Evolutionary conservation across 2,329 filamentous ascomycete species (phyloP).

Genomic region (Mollisiaceae sp.): DNA sequence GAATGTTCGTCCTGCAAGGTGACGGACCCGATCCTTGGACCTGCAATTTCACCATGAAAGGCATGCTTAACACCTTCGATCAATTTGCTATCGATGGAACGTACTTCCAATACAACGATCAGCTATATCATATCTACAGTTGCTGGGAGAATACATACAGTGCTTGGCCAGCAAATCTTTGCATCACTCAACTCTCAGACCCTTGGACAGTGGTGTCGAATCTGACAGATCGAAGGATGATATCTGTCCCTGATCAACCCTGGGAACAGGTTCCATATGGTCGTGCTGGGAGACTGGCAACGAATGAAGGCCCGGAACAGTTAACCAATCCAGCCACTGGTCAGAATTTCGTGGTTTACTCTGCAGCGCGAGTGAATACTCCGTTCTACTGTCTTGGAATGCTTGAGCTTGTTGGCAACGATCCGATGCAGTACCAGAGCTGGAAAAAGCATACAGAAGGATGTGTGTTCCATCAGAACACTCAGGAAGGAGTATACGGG

Average conservation of each 20-base stretch:
- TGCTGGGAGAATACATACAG: slow-evolving; percentile 10
- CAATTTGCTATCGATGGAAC: slow-evolving; percentile 9
- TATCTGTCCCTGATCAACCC: slow-evolving; percentile 1
- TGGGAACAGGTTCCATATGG: slow-evolving; percentile 12
- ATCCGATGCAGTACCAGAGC: slow-evolving; percentile 4
- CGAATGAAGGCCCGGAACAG: background rate
- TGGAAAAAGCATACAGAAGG: slow-evolving; percentile 7
- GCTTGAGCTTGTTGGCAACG: slow-evolving; percentile 2
- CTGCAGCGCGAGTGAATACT: background rate
- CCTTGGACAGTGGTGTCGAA: slow-evolving; percentile 9
- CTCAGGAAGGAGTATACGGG: background rate
- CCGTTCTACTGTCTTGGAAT: slow-evolving; percentile 4
- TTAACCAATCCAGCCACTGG: background rate
- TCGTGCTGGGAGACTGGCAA: background rate
- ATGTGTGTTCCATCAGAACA: background rate
- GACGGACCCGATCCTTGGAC: slow-evolving; percentile 10
- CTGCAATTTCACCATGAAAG: slow-evolving; percentile 2
- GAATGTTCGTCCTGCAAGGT: slow-evolving; percentile 14
- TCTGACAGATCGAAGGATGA: slow-evolving; percentile 11
- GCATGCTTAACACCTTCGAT: slow-evolving; percentile 12
- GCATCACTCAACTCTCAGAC: slow-evolving; percentile 2
- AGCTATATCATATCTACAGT: slow-evolving; percentile 15
- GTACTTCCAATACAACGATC: slow-evolving; percentile 7
- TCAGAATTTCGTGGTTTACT: slow-evolving; percentile 1
- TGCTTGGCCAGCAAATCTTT: slow-evolving; percentile 14